Conservation (phyloP, 352 stramenopile genomes). For the Thalassiosira livingstoniorum region DNA sequence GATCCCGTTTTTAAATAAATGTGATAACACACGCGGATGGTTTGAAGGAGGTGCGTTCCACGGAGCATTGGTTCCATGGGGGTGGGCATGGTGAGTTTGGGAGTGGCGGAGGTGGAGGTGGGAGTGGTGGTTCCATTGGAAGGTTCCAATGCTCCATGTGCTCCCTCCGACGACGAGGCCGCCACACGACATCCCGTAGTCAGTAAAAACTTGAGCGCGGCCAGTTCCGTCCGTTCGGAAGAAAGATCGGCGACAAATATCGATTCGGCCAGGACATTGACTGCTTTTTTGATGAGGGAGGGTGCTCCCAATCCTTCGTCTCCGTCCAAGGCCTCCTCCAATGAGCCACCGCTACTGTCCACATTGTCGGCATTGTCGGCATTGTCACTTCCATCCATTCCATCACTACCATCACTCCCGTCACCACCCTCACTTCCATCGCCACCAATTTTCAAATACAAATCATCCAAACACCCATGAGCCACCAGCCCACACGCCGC, state of each 20-base stretch:
- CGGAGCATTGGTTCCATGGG: slow-evolving; percentile 70
- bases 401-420: background rate
- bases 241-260: slow-evolving; percentile 73
- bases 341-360: slow-evolving; percentile 6
- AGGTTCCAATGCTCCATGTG: background rate
- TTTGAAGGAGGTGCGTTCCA: slow-evolving; percentile 89
- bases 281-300: slow-evolving; percentile 49
- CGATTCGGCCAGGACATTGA: slow-evolving; percentile 73
- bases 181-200: slow-evolving; percentile 70
- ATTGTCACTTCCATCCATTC: slow-evolving; percentile 1
- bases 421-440: background rate
- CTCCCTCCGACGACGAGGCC: background rate
- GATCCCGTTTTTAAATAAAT: slow-evolving; percentile 92
- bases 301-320: slow-evolving; percentile 28
- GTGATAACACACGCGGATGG: slow-evolving; percentile 95
- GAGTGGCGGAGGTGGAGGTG: background rate
- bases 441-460: slow-evolving; percentile 67
- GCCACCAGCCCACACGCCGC: slow-evolving; percentile 70
- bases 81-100: background rate
- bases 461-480: slow-evolving; percentile 81
- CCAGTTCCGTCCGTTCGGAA: slow-evolving; percentile 66
- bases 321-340: slow-evolving; percentile 31
- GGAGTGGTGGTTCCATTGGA: background rate
- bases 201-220: slow-evolving; percentile 82
- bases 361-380: slow-evolving; percentile 2